Percentiles rank a stretch among this genome's conserved stretches.
Conservation (phyloP, 148 eudicot genomes). For the Fagopyrum esculentum region DNA sequence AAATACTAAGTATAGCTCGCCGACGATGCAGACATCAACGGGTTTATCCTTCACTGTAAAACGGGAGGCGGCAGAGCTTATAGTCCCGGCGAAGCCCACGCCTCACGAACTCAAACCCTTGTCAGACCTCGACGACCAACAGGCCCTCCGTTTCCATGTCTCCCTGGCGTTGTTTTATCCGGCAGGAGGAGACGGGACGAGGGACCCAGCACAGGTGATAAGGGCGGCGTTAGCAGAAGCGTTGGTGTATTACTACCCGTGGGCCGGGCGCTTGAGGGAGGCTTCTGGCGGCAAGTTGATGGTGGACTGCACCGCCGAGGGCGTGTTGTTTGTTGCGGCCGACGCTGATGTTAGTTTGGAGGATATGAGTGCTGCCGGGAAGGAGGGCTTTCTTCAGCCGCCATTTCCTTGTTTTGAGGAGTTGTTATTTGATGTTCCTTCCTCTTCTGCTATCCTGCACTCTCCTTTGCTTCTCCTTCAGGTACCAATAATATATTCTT, state of each 20-base stretch:
- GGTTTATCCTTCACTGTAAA: neutral
- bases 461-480: conserved; percentile 25
- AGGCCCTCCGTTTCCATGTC: neutral
- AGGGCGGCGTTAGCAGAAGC: conserved; percentile 16
- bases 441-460: conserved; percentile 15
- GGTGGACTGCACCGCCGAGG: conserved; percentile 30
- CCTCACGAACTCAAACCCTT: conserved; percentile 10
- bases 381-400: conserved; percentile 18
- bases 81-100: neutral
- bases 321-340: conserved; percentile 29
- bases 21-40: too few relatives aligned
- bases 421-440: conserved; percentile 23
- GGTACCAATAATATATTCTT: conserved; percentile 6
- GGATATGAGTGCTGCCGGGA: neutral
- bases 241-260: conserved; percentile 24
- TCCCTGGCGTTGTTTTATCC: conserved; percentile 1
- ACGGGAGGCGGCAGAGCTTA: neutral
- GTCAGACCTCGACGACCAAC: conserved; percentile 12
- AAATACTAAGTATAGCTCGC: too few relatives aligned
- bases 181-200: neutral
- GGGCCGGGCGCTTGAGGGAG: conserved; percentile 27
- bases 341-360: conserved; percentile 21
- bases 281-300: conserved; percentile 9
- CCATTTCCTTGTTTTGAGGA: conserved; percentile 19
- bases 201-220: conserved; percentile 18